Evolutionary conservation across 352 stramenopile genomes (phyloP).

Genomic region (Achlya hypogyna): DNA sequence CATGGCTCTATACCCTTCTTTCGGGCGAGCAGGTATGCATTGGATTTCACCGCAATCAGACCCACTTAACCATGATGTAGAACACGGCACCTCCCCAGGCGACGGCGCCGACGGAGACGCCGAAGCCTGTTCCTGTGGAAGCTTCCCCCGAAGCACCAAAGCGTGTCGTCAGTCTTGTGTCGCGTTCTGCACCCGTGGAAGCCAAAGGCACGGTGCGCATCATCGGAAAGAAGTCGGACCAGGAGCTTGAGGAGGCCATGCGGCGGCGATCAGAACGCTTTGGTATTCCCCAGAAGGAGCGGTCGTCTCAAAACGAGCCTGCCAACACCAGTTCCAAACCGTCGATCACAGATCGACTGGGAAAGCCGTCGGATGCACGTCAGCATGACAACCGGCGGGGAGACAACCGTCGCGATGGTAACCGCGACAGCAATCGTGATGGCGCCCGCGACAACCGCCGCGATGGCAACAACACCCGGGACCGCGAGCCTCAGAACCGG

Average conservation of each 20-base stretch:
- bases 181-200: slow-evolving; percentile 31
- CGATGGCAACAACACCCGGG: slow-evolving; percentile 21
- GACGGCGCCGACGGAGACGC: slow-evolving; percentile 7
- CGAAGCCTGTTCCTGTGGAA: slow-evolving; percentile 10
- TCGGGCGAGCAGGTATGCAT: background rate
- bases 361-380: slow-evolving; percentile 22
- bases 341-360: slow-evolving; percentile 23
- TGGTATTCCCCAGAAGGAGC: slow-evolving; percentile 25
- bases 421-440: too few species aligned
- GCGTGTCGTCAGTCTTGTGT: slow-evolving; percentile 64
- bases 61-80: background rate
- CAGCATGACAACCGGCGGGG: slow-evolving; percentile 16
- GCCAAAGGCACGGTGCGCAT: slow-evolving; percentile 1
- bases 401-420: background rate
- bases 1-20: slow-evolving; percentile 41
- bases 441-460: too few species aligned
- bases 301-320: background rate
- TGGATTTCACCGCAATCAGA: background rate
- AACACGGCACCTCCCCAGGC: background rate
- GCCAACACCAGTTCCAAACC: background rate
- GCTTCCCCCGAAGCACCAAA: slow-evolving; percentile 23
- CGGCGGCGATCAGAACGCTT: slow-evolving; percentile 71
- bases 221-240: slow-evolving; percentile 17
- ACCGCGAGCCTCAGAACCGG: slow-evolving; percentile 22
- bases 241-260: slow-evolving; percentile 45